Conservation (phyloP, 148 eudicot species). For the Linanthus parryae region DNA sequence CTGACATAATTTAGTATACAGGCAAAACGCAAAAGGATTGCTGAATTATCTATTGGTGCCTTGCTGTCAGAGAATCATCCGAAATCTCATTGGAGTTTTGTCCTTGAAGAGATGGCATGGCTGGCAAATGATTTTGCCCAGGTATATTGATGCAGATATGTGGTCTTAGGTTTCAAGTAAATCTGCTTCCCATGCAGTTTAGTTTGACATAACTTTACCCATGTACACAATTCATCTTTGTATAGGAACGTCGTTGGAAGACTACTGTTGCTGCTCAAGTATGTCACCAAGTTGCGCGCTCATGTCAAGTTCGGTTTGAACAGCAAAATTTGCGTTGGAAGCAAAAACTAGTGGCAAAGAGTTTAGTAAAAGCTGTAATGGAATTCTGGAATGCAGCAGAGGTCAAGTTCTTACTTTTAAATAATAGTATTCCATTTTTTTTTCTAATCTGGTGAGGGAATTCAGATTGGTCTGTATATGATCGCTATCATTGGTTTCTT, state of each 20-base stretch:
- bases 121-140: slow-evolving; percentile 97
- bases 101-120: slow-evolving; percentile 97
- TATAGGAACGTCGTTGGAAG: slow-evolving; percentile 92
- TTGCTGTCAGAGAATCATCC: slow-evolving; percentile 31
- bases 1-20: slow-evolving; percentile 24
- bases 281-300: slow-evolving; percentile 46
- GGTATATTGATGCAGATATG: slow-evolving; percentile 27
- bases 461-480: too few species aligned
- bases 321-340: slow-evolving; percentile 36
- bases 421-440: slow-evolving; percentile 16
- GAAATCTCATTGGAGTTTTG: slow-evolving; percentile 85
- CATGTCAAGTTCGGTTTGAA: slow-evolving; percentile 47
- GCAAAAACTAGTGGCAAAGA: slow-evolving; percentile 55
- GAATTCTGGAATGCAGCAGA: slow-evolving; percentile 78
- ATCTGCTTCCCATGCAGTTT: background rate
- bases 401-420: slow-evolving; percentile 26
- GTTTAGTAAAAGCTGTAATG: slow-evolving; percentile 67
- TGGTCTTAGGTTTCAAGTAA: background rate
- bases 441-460: too few species aligned
- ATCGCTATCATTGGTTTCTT: too few species aligned
- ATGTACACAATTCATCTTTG: slow-evolving; percentile 7
- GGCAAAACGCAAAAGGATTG: slow-evolving; percentile 82
- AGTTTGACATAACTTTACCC: background rate
- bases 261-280: slow-evolving; percentile 76
- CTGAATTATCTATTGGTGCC: slow-evolving; percentile 51